Evolutionary conservation across 106 monocot species (phyloP).

Genomic region (Acorus calamus): DNA sequence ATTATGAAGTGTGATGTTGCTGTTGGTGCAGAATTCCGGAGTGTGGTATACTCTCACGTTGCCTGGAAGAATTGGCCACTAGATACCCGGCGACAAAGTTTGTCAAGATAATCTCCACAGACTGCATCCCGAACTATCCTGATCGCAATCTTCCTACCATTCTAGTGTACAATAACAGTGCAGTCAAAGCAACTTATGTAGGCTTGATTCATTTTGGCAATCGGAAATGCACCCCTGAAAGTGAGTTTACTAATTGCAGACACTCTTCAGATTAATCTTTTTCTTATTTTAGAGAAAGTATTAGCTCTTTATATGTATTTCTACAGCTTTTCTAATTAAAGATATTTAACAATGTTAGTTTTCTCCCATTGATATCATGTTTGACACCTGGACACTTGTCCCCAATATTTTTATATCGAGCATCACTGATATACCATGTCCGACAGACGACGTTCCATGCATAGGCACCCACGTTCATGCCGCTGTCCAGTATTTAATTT

Average conservation of each 20-base stretch:
- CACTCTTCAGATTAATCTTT: background rate
- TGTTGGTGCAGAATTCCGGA: constrained; percentile 55
- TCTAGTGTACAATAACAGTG: constrained; percentile 82
- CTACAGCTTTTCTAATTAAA: background rate
- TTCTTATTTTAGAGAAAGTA: background rate
- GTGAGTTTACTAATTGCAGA: constrained; percentile 11
- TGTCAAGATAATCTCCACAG: constrained; percentile 93
- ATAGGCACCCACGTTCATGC: too few species aligned
- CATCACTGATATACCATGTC: too few species aligned
- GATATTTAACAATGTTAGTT: too few species aligned
- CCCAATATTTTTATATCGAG: too few species aligned
- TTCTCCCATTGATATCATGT: too few species aligned
- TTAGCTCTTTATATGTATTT: background rate
- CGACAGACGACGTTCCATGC: too few species aligned
- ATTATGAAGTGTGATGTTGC: too few species aligned
- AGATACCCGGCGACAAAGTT: constrained; percentile 88
- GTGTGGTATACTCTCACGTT: constrained; percentile 58
- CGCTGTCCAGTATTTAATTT: too few species aligned
- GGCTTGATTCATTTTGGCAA: constrained; percentile 76
- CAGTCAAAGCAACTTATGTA: constrained; percentile 76
- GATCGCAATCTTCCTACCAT: constrained; percentile 89
- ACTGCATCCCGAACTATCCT: constrained; percentile 93
- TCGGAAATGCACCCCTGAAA: constrained; percentile 81
- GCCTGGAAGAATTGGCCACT: constrained; percentile 76
- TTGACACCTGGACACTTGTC: too few species aligned